Conservation (phyloP, 139 green algal species). For the Chlamydomonas sp. region DNA sequence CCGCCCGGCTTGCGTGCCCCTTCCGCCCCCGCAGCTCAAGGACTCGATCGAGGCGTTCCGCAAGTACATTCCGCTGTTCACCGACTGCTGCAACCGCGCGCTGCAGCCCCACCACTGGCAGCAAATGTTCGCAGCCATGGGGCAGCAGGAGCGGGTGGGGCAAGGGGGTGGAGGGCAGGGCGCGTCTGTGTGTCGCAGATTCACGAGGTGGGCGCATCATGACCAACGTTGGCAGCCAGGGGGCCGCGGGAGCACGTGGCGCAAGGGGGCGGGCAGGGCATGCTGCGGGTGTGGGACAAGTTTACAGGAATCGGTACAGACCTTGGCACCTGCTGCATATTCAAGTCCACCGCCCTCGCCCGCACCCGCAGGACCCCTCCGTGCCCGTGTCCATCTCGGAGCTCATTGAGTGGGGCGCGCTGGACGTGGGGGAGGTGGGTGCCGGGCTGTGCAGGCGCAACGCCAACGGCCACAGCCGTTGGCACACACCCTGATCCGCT, state of each 20-base stretch:
- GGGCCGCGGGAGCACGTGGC: too few relatives aligned
- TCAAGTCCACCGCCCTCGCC: neutral
- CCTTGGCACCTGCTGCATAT: too few relatives aligned
- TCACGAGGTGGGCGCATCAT: neutral
- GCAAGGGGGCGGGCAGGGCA: too few relatives aligned
- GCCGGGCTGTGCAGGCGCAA: neutral
- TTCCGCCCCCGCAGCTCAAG: constrained; percentile 43
- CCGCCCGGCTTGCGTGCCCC: neutral
- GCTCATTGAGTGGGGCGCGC: constrained; percentile 45
- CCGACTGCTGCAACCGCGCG: constrained; percentile 63
- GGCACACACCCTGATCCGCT: too few relatives aligned
- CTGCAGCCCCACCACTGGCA: constrained; percentile 68
- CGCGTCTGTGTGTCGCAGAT: neutral
- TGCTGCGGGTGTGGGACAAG: too few relatives aligned
- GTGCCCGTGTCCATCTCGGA: constrained; percentile 40
- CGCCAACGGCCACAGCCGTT: neutral
- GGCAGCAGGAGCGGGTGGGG: constrained; percentile 8
- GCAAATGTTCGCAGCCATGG: constrained; percentile 46
- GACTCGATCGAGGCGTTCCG: constrained; percentile 68
- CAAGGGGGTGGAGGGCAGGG: neutral
- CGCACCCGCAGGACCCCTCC: neutral
- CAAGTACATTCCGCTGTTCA: constrained; percentile 55
- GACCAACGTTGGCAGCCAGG: too few relatives aligned
- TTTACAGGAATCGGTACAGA: too few relatives aligned
- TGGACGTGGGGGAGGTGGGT: constrained; percentile 48